Conservation (phyloP, 202 grass and related monocot genomes). For the Bolboschoenoplectus hybrid region DNA sequence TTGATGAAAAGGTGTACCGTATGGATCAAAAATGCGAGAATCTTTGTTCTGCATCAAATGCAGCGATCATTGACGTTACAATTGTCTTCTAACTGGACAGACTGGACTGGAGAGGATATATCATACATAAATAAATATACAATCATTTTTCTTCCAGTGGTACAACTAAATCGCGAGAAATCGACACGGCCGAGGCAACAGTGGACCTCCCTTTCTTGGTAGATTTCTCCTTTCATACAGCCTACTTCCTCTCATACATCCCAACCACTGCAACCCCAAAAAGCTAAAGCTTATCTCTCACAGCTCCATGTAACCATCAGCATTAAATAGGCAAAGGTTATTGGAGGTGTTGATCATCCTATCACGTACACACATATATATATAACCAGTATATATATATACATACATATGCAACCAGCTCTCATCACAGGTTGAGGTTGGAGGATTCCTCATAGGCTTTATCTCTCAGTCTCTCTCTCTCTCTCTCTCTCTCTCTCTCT, state of each 20-base stretch:
- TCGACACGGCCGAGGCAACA: background rate
- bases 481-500: background rate
- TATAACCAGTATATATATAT: conserved; percentile 14
- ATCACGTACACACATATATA: conserved; percentile 23
- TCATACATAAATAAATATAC: background rate
- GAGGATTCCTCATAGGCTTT: conserved; percentile 18
- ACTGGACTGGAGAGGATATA: too few relatives aligned
- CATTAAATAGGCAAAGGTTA: conserved; percentile 6
- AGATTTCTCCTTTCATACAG: conserved; percentile 30
- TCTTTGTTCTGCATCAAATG: too few relatives aligned
- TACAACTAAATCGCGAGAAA: conserved; percentile 25
- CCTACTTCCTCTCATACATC: conserved; percentile 35
- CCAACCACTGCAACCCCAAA: conserved; percentile 38
- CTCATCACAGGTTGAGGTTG: background rate
- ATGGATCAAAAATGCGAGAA: too few relatives aligned
- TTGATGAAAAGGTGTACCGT: too few relatives aligned
- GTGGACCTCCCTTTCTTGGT: conserved; percentile 26
- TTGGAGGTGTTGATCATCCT: background rate
- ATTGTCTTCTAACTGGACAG: too few relatives aligned
- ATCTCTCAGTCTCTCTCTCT: background rate
- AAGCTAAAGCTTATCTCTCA: conserved; percentile 21
- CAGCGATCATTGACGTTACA: too few relatives aligned
- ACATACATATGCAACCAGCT: background rate
- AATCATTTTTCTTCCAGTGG: background rate
- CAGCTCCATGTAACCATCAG: conserved; percentile 37